These are phyloP conservation scores for Phytopythium vexans DNA, from an alignment of 352 stramenopile species.

Conservation along the genomic window DNA sequence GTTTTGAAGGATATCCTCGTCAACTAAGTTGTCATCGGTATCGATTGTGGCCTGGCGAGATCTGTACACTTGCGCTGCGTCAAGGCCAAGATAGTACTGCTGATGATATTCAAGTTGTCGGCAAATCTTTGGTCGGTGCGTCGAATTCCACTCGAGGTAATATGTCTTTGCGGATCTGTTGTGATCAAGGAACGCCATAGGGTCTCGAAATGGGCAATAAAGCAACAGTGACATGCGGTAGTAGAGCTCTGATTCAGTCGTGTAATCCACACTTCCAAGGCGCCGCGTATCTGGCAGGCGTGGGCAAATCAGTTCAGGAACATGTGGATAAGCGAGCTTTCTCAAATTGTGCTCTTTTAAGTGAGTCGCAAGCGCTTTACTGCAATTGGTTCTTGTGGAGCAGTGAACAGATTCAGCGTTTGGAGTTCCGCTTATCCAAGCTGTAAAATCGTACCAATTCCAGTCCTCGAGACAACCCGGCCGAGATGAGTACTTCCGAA, in stretches of 20 bases:
- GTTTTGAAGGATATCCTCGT: background rate
- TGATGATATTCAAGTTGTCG: slow-evolving; percentile 16
- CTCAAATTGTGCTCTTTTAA: slow-evolving; percentile 3
- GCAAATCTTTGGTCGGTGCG: background rate
- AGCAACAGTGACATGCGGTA: slow-evolving; percentile 9
- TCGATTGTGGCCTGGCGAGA: background rate
- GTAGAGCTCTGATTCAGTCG: slow-evolving; percentile 12
- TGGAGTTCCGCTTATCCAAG: slow-evolving; percentile 7
- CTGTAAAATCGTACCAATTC: slow-evolving; percentile 21
- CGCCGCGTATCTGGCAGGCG: slow-evolving; percentile 9
- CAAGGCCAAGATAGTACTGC: slow-evolving; percentile 10
- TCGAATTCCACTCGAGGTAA: slow-evolving; percentile 1
- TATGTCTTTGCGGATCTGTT: background rate
- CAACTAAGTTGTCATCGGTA: background rate
- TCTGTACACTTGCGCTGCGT: slow-evolving; percentile 8
- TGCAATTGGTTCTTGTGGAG: too few species aligned
- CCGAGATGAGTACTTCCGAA: slow-evolving; percentile 6
- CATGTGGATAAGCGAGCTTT: slow-evolving; percentile 7
- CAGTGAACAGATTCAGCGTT: too few species aligned
- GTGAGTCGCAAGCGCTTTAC: slow-evolving; percentile 2
- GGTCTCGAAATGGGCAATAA: slow-evolving; percentile 11
- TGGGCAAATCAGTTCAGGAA: slow-evolving; percentile 17
- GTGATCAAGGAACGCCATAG: slow-evolving; percentile 1
- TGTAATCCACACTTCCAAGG: slow-evolving; percentile 7
- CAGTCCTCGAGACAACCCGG: slow-evolving; percentile 8